Base-by-base conservation (phyloP, 805 yeast species). In the Sungouiella blattae region DNA sequence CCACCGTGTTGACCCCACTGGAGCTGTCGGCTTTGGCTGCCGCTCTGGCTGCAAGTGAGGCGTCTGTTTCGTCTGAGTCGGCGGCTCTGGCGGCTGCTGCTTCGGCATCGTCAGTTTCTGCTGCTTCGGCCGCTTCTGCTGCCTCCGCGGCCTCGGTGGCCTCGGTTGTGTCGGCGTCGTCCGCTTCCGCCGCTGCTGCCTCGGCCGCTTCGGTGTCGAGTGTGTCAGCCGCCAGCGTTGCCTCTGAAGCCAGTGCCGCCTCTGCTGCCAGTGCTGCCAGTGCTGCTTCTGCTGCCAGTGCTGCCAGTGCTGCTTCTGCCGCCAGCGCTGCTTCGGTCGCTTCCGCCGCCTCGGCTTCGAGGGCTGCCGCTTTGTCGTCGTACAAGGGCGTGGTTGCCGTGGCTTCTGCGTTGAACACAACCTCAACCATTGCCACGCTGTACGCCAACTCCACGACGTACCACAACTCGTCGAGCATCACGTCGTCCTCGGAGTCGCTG, bases 1-100 rank as follows among this genome's bases (percentile, higher is more conserved):
- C 56, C 7, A 57, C 64, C 9, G 48, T 57, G 6, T 55, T 49
- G 54, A 61, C 20, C 44, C 47, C 33, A 33, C 49, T 11, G 44
- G 41, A 16, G 64, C 64, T 24, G 30, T 20, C 13, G 38, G 35
- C 15, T 17, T 38, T 22, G 25, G 14, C 29, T 16, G 33, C 30
- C 4, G 37, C 33, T 5, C 26, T 26, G 16, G 26, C 30, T 6
- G 35, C 18, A 4, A 23, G 28, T 4, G 28, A 7, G 7, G 34
- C 34, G 6, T 23, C 33, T 17, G 33, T 18, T 11, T 14, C 34
- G 3, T 4, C 14, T 4, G 34, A 11, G 11, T 26, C 30, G 3
- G 26, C 21, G 3, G 30, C 31, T 14, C 15, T 26, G 7, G 30
- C 21, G 6, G 26, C 30, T 17, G 8, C 26, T 11, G 33, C 27